Evolutionary conservation across 371 early-diverging fungal genomes (phyloP), one percentile per base, ranked within the genome.

Genomic region (Fennellomyces sp.): DNA sequence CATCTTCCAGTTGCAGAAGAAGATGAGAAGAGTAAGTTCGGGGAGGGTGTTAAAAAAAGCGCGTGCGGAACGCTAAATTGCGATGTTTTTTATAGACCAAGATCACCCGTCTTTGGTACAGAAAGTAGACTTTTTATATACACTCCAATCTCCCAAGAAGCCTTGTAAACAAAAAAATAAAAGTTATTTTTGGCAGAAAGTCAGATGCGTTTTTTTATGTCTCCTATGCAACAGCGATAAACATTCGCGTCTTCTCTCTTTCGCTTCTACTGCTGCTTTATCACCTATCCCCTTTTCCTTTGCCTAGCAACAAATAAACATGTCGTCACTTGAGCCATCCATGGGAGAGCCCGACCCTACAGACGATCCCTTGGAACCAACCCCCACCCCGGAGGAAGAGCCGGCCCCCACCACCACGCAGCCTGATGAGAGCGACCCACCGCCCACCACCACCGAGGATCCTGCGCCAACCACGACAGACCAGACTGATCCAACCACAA

Each of bases 1-100:
- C 69, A 93, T 97, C 60, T 83, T 98, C 73, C 97, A 97, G 83
- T 84, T 98, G 45, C 97, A 97, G 68, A 96, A 96, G 87, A 98
- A 98, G 90, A 96, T 98, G 84, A 84, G 92, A 73, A 78, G 81
- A 72, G 83, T 82, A 73, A 74, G 76, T 70, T 2, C 15, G 3
- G 5, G 27, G 17, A 26, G 17, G 2, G 19, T 35, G 33, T 23
- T 3, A 3, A 13, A 47, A 19, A 17, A 30, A 25, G 15, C 13
- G 4, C 13, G 25, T 41, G 17, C 39, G n/a, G 39, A 47, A 29
- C 10, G 13, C 45, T 50, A 25, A 51, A 25, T 28, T 27, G 38
- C 8, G 17, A 15, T 26, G 12, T 26, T 19, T 50, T 41, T 49
- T 38, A 33, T 66, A 73, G 80, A 69, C 74, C 58, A 75, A 82